These are phyloP conservation scores for Leucosporidium yakuticum DNA, from an alignment of 768 basidiomycete species.

Conservation along the genomic window DNA sequence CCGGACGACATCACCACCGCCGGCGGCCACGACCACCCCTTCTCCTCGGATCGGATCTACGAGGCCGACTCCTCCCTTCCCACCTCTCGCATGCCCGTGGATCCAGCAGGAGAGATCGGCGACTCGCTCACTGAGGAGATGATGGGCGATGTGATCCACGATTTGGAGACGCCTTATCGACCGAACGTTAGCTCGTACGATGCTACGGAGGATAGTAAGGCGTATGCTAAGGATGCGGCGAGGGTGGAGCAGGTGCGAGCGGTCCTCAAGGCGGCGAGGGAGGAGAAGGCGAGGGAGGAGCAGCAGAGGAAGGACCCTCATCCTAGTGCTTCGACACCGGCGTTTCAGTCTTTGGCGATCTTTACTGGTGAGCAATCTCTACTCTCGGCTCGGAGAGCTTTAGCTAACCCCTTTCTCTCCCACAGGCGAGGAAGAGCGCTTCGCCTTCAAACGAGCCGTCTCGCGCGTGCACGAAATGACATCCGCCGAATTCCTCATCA, in stretches of 20 bases:
- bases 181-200: conserved; percentile 58
- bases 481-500: conserved; percentile 35
- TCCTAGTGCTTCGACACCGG: conserved; percentile 40
- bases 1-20: conserved; percentile 36
- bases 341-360: conserved; percentile 54
- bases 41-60: conserved; percentile 3
- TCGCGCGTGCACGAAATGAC: conserved; percentile 59
- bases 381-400: background rate
- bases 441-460: conserved; percentile 59
- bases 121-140: conserved; percentile 49
- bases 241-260: conserved; percentile 17
- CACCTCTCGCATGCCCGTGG: conserved; percentile 18
- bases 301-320: conserved; percentile 11
- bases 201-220: conserved; percentile 38
- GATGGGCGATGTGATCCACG: conserved; percentile 47
- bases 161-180: conserved; percentile 50
- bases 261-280: conserved; percentile 21
- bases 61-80: conserved; percentile 9
- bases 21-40: conserved; percentile 12
- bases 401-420: too few species aligned
- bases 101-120: conserved; percentile 28
- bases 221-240: conserved; percentile 23
- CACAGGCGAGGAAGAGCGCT: conserved; percentile 54
- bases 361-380: conserved; percentile 46
- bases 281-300: conserved; percentile 30